Conservation (phyloP, 2,329 filamentous ascomycete species). For the Fusarium palustre region DNA sequence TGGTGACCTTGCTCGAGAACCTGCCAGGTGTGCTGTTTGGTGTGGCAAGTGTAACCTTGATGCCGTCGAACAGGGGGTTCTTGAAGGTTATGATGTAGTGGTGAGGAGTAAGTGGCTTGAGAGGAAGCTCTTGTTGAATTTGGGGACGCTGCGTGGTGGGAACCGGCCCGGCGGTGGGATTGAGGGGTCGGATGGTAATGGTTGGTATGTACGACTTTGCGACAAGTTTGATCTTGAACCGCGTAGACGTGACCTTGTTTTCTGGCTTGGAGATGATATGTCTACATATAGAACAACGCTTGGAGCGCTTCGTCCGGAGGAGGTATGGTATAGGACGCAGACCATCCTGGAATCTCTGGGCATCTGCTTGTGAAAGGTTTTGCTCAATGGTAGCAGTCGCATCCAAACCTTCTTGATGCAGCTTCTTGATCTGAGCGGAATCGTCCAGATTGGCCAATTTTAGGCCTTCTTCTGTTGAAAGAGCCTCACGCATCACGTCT, state of each 20-base stretch:
- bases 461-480: constrained; percentile 77
- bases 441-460: constrained; percentile 72
- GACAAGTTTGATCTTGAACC: constrained; percentile 92
- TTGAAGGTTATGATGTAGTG: constrained; percentile 92
- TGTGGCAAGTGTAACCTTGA: constrained; percentile 88
- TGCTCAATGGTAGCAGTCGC: constrained; percentile 67
- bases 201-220: constrained; percentile 89
- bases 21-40: constrained; percentile 82
- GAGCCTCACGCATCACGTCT: constrained; percentile 83
- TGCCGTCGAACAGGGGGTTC: constrained; percentile 92
- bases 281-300: constrained; percentile 90
- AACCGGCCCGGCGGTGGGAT: constrained; percentile 52
- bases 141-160: constrained; percentile 52
- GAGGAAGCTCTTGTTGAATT: constrained; percentile 50
- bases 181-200: constrained; percentile 76
- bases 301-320: constrained; percentile 90
- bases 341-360: constrained; percentile 74
- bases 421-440: constrained; percentile 67
- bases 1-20: constrained; percentile 83
- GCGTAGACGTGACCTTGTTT: constrained; percentile 85
- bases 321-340: constrained; percentile 85
- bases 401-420: constrained; percentile 72
- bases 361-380: constrained; percentile 63
- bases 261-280: constrained; percentile 97
- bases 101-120: constrained; percentile 69